Evolutionary conservation across 768 basidiomycete species (phyloP).

Genomic region (Lenzites betulinus): DNA sequence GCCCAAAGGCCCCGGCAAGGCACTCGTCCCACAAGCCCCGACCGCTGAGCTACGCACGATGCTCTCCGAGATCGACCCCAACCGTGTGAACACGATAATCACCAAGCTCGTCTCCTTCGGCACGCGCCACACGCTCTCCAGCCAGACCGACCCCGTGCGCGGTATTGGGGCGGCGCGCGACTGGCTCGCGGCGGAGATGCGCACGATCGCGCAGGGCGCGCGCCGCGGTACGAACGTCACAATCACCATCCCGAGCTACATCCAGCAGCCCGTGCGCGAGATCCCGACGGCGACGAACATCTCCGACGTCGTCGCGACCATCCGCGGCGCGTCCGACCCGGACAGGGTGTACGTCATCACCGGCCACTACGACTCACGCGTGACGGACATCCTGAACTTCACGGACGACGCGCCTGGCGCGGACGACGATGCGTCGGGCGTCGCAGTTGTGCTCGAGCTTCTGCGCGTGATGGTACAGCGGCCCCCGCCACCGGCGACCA

Average conservation of each 20-base stretch:
- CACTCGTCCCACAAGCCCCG: constrained; percentile 45
- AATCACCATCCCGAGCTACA: constrained; percentile 47
- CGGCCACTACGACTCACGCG: constrained; percentile 57
- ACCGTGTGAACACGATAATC: constrained; percentile 49
- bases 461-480: constrained; percentile 50
- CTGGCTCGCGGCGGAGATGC: constrained; percentile 55
- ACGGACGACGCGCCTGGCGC: constrained; percentile 52
- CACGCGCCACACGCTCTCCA: constrained; percentile 54
- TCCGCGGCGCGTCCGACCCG: constrained; percentile 49
- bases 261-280: constrained; percentile 39
- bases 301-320: constrained; percentile 53
- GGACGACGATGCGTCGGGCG: constrained; percentile 56
- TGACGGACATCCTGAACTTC: constrained; percentile 43
- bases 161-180: constrained; percentile 58
- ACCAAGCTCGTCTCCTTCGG: constrained; percentile 56
- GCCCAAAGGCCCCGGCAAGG: constrained; percentile 51
- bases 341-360: constrained; percentile 55
- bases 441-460: constrained; percentile 55
- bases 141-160: constrained; percentile 51
- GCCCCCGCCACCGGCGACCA: constrained; percentile 48
- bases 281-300: constrained; percentile 49
- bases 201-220: constrained; percentile 42
- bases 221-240: constrained; percentile 36
- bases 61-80: constrained; percentile 47
- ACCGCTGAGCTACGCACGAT: constrained; percentile 46